These are phyloP conservation scores for Neofusicoccum umdonicola DNA, from an alignment of 2,329 filamentous ascomycete genomes.

Conservation along the genomic window DNA sequence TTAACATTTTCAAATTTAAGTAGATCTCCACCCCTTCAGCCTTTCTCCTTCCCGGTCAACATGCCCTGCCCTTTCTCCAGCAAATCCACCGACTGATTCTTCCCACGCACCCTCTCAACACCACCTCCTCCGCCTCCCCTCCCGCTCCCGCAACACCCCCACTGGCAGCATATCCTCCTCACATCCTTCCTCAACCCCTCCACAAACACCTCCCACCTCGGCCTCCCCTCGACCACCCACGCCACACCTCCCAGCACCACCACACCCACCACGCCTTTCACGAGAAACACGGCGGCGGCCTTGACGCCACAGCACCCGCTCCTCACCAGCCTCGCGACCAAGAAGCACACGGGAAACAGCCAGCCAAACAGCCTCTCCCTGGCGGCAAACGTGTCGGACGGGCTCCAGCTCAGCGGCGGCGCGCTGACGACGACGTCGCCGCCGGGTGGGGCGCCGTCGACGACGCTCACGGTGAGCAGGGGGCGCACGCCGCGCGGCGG, in stretches of 20 bases:
- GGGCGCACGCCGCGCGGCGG: conserved; percentile 5
- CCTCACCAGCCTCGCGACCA: background rate
- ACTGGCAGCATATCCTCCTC: background rate
- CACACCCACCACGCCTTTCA: background rate
- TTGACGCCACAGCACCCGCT: background rate
- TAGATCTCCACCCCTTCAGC: too few species aligned
- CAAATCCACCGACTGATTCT: background rate
- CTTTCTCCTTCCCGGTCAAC: background rate
- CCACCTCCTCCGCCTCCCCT: background rate
- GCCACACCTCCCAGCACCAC: background rate
- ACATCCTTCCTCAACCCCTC: background rate
- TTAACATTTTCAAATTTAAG: too few species aligned
- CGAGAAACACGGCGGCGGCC: too few species aligned
- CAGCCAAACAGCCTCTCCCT: background rate
- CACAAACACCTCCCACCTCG: background rate
- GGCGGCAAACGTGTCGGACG: background rate
- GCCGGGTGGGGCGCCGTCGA: too few species aligned
- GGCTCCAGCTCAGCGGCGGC: background rate
- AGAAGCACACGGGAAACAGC: background rate
- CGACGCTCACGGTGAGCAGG: conserved; percentile 1
- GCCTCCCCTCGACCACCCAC: background rate
- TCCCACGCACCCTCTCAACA: background rate
- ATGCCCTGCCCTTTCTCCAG: background rate
- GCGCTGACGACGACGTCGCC: background rate
- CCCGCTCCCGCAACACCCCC: background rate